phyloP scores from a whole-genome alignment of 2,329 filamentous ascomycete genomes.

The Aureobasidium sp. region DNA sequence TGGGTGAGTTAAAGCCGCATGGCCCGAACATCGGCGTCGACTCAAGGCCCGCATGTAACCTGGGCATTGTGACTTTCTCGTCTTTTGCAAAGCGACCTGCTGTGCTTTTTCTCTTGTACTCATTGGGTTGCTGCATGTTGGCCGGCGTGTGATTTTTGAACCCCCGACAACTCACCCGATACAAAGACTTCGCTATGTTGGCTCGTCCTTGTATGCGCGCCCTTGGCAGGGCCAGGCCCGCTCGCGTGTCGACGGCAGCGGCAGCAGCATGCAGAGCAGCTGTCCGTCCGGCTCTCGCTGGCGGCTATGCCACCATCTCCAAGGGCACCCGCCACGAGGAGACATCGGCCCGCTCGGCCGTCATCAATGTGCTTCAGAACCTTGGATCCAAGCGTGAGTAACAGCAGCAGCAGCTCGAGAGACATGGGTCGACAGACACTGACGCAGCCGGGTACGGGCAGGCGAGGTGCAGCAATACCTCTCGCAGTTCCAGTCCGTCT shows the following conservation, averaged over 20 bases:
- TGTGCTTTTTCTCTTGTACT: not conserved
- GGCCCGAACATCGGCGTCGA: not conserved
- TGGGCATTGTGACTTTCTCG: not conserved
- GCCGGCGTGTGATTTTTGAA: not conserved
- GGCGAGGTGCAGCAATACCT: slow-evolving; percentile 86
- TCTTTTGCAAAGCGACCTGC: not conserved
- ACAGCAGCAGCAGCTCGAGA: not conserved
- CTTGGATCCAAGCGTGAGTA: slow-evolving; percentile 79
- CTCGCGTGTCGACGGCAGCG: slow-evolving; percentile 1
- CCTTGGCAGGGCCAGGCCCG: slow-evolving; percentile 3
- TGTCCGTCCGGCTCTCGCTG: slow-evolving; percentile 10
- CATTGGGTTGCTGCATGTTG: slow-evolving; percentile 15
- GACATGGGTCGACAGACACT: not conserved
- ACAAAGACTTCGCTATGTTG: slow-evolving; percentile 3
- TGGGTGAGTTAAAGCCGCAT: not conserved
- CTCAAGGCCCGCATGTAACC: not conserved
- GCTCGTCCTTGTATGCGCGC: slow-evolving; percentile 15
- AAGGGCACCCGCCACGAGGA: slow-evolving; percentile 37
- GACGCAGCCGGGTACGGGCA: not conserved
- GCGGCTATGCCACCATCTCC: slow-evolving; percentile 20
- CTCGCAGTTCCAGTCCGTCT: slow-evolving; percentile 93
- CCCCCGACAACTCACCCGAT: not conserved
- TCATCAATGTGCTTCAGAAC: slow-evolving; percentile 86
- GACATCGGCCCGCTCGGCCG: slow-evolving; percentile 66
- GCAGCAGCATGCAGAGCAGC: slow-evolving; percentile 6